phyloP scores from a whole-genome alignment of 805 yeast genomes.

The Cyberlindnera nakhonratchasimensis region DNA sequence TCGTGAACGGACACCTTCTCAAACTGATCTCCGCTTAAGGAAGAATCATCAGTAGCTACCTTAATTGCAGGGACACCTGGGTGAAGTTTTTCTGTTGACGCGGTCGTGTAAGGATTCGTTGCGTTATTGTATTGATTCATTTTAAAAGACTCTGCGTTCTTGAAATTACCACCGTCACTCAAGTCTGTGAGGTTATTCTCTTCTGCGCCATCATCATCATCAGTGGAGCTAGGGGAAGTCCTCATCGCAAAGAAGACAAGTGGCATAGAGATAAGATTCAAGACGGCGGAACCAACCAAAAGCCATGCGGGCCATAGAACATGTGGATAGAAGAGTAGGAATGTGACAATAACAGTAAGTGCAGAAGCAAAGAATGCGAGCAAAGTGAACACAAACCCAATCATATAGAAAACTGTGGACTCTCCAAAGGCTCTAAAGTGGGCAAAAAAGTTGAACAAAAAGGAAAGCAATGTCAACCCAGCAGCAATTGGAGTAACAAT shows the following conservation, averaged over 20 bases:
- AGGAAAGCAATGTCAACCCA: constrained; percentile 51
- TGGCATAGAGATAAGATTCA: constrained; percentile 50
- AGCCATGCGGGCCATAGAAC: constrained; percentile 73
- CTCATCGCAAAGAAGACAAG: constrained; percentile 40
- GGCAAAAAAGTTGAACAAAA: constrained; percentile 36
- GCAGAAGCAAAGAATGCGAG: constrained; percentile 54
- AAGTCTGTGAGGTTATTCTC: constrained; percentile 26
- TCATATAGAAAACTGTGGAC: constrained; percentile 32
- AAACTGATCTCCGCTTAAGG: constrained; percentile 20
- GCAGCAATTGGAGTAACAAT: constrained; percentile 66
- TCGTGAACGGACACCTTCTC: constrained; percentile 26
- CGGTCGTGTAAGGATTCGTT: constrained; percentile 2
- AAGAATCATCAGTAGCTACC: constrained; percentile 26
- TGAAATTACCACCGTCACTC: constrained; percentile 24
- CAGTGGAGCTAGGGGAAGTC: constrained; percentile 15
- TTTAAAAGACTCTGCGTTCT: constrained; percentile 11
- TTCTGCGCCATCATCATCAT: constrained; percentile 14
- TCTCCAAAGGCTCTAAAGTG: constrained; percentile 29
- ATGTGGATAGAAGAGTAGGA: constrained; percentile 61
- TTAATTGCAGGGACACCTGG: constrained; percentile 18
- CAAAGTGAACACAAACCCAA: constrained; percentile 43
- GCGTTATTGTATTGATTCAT: constrained; percentile 15
- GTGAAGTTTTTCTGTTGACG: constrained; percentile 17
- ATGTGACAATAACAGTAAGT: constrained; percentile 49
- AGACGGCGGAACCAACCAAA: constrained; percentile 60